phyloP scores from a whole-genome alignment of 2,329 filamentous ascomycete species.

The Pseudogymnoascus sp. region DNA sequence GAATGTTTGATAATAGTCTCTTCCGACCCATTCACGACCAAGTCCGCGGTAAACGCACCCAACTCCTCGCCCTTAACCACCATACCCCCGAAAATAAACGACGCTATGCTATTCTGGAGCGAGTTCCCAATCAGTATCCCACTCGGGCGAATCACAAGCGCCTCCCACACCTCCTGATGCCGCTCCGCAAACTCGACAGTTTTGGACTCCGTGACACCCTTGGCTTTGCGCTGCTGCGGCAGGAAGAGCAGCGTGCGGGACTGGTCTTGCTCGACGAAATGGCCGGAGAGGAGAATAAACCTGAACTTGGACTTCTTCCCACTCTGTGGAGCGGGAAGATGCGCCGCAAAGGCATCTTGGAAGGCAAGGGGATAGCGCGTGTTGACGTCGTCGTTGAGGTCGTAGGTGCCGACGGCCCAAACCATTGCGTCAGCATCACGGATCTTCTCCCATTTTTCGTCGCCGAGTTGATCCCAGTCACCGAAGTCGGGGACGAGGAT shows the following conservation, averaged over 20 bases:
- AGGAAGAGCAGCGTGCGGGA: slow-evolving; percentile 24
- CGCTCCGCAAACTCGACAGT: slow-evolving; percentile 18
- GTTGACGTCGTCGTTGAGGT: slow-evolving; percentile 16
- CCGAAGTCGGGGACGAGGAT: slow-evolving; percentile 22
- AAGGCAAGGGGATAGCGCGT: slow-evolving; percentile 23
- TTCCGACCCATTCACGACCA: slow-evolving; percentile 17
- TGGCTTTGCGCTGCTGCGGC: slow-evolving; percentile 22
- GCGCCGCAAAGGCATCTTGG: slow-evolving; percentile 17
- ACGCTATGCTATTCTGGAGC: background rate
- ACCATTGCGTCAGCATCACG: slow-evolving; percentile 25
- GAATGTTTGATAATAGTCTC: slow-evolving; percentile 17
- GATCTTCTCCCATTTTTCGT: slow-evolving; percentile 21
- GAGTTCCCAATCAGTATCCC: slow-evolving; percentile 13
- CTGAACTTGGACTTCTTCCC: slow-evolving; percentile 19
- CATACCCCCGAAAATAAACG: slow-evolving; percentile 17
- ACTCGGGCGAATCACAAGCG: slow-evolving; percentile 18
- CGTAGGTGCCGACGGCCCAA: slow-evolving; percentile 24
- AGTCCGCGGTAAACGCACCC: slow-evolving; percentile 21
- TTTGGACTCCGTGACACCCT: slow-evolving; percentile 20
- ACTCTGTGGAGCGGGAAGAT: slow-evolving; percentile 11
- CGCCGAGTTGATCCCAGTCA: slow-evolving; percentile 16
- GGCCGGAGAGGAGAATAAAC: slow-evolving; percentile 29
- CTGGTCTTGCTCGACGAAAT: slow-evolving; percentile 28
- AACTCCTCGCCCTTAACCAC: slow-evolving; percentile 19
- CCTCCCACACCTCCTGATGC: slow-evolving; percentile 16